Percentiles rank a stretch among this genome's conserved stretches.
These are phyloP conservation scores for Zygoascus bituminiphila DNA, from an alignment of 805 yeast genomes.

Conservation along the genomic window DNA sequence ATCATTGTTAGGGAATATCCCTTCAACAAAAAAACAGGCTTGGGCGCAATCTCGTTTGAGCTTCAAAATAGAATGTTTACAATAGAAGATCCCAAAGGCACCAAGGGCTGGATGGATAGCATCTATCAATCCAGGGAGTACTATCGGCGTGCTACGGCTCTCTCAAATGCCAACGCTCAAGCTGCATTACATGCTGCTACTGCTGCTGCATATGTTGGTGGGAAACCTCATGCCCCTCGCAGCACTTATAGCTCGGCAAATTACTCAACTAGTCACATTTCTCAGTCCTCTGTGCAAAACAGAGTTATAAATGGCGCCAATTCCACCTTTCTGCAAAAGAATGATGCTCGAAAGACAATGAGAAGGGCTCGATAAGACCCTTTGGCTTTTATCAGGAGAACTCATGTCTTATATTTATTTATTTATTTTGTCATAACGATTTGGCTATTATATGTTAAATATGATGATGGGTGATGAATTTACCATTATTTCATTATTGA, in stretches of 20 bases:
- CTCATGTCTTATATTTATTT: background rate
- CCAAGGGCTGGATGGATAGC: conserved; percentile 28
- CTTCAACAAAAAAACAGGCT: conserved; percentile 20
- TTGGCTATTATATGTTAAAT: background rate
- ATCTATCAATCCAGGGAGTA: conserved; percentile 25
- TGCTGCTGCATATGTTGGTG: conserved; percentile 23
- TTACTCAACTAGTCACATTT: conserved; percentile 2
- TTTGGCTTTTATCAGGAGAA: background rate
- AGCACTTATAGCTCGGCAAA: background rate
- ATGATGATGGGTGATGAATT: too few relatives aligned
- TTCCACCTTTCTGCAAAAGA: conserved; percentile 16
- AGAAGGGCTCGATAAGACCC: conserved; percentile 7
- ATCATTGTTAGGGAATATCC: conserved; percentile 29
- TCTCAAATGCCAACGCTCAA: conserved; percentile 24
- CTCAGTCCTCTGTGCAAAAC: conserved; percentile 3
- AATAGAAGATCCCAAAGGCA: conserved; percentile 27
- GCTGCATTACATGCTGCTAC: conserved; percentile 31
- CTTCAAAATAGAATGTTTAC: conserved; percentile 27
- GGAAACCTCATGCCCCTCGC: too few relatives aligned
- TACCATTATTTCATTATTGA: too few relatives aligned
- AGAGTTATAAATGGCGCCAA: conserved; percentile 9
- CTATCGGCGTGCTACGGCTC: conserved; percentile 22
- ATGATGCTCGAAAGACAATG: conserved; percentile 14
- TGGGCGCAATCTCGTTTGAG: conserved; percentile 27
- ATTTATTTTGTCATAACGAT: conserved; percentile 3